Base-by-base conservation (phyloP, 1,284 basidiomycete species). In the Trichosporon coremiiforme region DNA sequence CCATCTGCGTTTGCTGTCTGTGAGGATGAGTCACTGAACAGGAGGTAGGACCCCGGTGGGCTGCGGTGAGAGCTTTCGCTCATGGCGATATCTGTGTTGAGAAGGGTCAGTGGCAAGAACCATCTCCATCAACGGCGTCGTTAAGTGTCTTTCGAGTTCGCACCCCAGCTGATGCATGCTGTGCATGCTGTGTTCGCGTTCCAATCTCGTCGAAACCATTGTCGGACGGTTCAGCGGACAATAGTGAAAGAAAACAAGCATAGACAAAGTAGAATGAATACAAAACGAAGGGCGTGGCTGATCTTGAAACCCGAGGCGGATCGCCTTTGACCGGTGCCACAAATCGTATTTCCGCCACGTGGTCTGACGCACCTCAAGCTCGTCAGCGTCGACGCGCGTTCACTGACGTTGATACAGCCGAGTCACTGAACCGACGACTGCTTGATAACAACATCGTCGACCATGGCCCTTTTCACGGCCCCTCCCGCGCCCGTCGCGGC, bases 381-480 rank as follows among this genome's bases (percentile, higher is more conserved):
- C 15, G n/a, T n/a, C 35, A 12, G 35, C 25, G 22, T 35, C 38
- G 71, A 72, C 71, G 71, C 71, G 71, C 71, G 71, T 72, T 66
- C 38, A 66, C 66, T 63, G 68, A 60, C 63, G 36, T 41, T 50
- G 47, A 55, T 13, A 50, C 65, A 36, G 33, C 20, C 17, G 17
- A 65, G 68, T 68, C 63, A 68, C 71, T 64, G 64, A 65, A 68
- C 47, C 47, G 68, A 57, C 65, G 57, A 66, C 45, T 50, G 53
- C 31, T 17, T n/a, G 33, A 33, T 33, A 60, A 50, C 33, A 31
- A 35, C 69, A 55, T 35, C 53, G 41, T 65, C 31, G 33, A 53
- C 68, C 62, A 83, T 82, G 80, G 76, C 80, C 25, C 75, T 81
- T 67, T 79, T 75, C 64, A 78, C 68, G n/a, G 68, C 64, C 17